phyloP scores from a whole-genome alignment of 352 stramenopile species.

The Globisporangium parvum region DNA sequence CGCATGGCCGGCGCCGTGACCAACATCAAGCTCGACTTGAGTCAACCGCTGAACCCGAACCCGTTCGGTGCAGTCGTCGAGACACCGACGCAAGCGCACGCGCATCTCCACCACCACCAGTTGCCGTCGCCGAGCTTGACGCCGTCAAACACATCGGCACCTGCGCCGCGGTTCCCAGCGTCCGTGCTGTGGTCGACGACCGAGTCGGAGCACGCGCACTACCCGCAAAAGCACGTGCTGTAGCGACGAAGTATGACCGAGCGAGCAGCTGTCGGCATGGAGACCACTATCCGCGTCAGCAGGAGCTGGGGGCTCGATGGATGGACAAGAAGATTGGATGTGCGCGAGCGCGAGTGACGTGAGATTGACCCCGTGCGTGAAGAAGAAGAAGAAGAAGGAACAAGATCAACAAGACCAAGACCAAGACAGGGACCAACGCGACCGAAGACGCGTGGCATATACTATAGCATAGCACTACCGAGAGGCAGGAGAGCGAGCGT shows the following conservation, averaged over 20 bases:
- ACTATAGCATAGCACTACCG: too few relatives aligned
- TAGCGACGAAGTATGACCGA: not conserved
- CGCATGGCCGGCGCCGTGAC: slow-evolving; percentile 44
- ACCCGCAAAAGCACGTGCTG: slow-evolving; percentile 5
- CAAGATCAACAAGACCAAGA: slow-evolving; percentile 1
- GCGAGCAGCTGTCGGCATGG: not conserved
- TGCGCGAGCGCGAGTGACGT: not conserved
- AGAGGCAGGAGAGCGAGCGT: too few relatives aligned
- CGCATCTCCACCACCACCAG: slow-evolving; percentile 18
- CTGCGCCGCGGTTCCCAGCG: slow-evolving; percentile 34
- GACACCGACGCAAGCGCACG: slow-evolving; percentile 27
- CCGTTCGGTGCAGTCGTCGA: slow-evolving; percentile 15
- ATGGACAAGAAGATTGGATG: slow-evolving; percentile 3
- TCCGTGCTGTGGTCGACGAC: slow-evolving; percentile 40
- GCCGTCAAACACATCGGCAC: slow-evolving; percentile 29
- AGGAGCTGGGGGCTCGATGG: not conserved
- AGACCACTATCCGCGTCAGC: not conserved
- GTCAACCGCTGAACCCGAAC: slow-evolving; percentile 12
- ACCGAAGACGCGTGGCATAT: not conserved
- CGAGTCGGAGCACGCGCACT: slow-evolving; percentile 18
- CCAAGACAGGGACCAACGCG: not conserved
- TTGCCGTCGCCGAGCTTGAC: slow-evolving; percentile 37
- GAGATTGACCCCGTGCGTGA: not conserved
- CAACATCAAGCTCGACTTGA: slow-evolving; percentile 51
- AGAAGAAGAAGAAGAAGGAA: not conserved